Percentiles rank a stretch among this genome's conserved stretches.
Evolutionary conservation across 108 stramenopile genomes (phyloP).

Genomic region (Cylindrotheca closterium): DNA sequence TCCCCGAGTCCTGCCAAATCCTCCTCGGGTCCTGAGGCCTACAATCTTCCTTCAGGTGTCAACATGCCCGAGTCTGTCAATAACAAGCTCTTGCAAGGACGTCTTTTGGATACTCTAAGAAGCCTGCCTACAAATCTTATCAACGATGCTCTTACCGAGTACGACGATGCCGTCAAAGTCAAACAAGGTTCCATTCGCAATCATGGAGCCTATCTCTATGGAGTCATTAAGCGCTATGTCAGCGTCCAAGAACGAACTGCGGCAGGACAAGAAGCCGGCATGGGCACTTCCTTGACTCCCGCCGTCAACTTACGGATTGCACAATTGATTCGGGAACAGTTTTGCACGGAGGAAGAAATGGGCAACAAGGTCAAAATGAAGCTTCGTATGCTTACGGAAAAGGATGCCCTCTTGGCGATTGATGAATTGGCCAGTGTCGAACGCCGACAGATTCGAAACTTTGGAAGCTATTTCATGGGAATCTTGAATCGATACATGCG

Average conservation of each 20-base stretch:
- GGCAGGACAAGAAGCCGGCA: constrained; percentile 23
- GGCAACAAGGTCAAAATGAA: constrained; percentile 72
- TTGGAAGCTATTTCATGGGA: constrained; percentile 79
- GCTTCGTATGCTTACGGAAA: constrained; percentile 72
- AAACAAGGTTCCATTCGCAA: constrained; percentile 69
- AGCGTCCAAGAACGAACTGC: constrained; percentile 46
- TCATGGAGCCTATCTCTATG: constrained; percentile 72
- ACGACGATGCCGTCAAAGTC: constrained; percentile 69
- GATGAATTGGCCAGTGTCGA: constrained; percentile 66
- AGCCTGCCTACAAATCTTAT: constrained; percentile 49
- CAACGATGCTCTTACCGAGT: constrained; percentile 73
- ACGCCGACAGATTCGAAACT: constrained; percentile 64
- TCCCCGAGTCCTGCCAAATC: background rate
- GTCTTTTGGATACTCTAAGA: constrained; percentile 34
- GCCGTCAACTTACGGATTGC: constrained; percentile 52
- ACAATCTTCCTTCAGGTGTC: constrained; percentile 34
- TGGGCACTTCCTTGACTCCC: constrained; percentile 61
- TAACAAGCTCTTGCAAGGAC: constrained; percentile 23
- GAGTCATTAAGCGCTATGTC: constrained; percentile 77
- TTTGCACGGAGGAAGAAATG: constrained; percentile 69
- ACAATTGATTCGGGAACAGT: constrained; percentile 52
- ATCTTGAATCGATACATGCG: constrained; percentile 86
- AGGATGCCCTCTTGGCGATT: constrained; percentile 77
- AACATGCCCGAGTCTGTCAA: constrained; percentile 37
- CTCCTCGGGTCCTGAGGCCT: background rate